Percentiles rank a stretch among this genome's conserved stretches.
phyloP scores from a whole-genome alignment of 768 basidiomycete species.

The Tylopilus sp. region DNA sequence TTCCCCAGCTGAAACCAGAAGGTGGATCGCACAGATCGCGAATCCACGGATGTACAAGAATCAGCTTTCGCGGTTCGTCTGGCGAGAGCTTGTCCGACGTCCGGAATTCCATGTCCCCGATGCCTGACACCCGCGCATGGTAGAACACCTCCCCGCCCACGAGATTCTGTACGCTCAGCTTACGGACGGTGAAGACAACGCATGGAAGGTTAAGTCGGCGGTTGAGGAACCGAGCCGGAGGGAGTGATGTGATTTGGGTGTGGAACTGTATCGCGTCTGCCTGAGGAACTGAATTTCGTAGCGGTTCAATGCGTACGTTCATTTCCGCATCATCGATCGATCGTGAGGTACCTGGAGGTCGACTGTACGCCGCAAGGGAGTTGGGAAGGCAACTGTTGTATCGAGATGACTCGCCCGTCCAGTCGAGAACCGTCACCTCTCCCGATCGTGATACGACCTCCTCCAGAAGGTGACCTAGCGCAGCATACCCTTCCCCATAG shows the following conservation, averaged over 20 bases:
- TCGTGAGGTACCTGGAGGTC: background rate
- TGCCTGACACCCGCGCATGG: too few species aligned
- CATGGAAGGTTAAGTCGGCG: slow-evolving; percentile 2
- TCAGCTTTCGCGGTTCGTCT: too few species aligned
- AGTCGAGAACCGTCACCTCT: slow-evolving; percentile 5
- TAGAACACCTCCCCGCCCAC: too few species aligned
- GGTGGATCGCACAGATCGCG: too few species aligned
- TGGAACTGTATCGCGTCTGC: background rate
- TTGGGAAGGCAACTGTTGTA: slow-evolving; percentile 15
- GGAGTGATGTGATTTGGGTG: background rate
- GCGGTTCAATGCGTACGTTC: background rate
- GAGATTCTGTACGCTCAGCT: background rate
- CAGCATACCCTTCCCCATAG: slow-evolving; percentile 5
- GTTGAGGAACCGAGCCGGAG: background rate
- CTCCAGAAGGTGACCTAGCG: slow-evolving; percentile 9
- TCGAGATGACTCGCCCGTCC: slow-evolving; percentile 6
- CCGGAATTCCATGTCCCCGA: too few species aligned
- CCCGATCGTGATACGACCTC: slow-evolving; percentile 11
- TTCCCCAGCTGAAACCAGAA: too few species aligned
- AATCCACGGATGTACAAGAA: too few species aligned
- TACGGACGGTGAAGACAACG: background rate
- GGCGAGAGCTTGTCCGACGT: too few species aligned
- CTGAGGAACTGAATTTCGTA: background rate
- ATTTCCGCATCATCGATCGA: background rate
- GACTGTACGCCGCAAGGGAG: background rate